Percentiles rank a stretch among this genome's conserved stretches.
Conservation (phyloP, 176 grass and related monocot species). For the Juncus inflexus region DNA sequence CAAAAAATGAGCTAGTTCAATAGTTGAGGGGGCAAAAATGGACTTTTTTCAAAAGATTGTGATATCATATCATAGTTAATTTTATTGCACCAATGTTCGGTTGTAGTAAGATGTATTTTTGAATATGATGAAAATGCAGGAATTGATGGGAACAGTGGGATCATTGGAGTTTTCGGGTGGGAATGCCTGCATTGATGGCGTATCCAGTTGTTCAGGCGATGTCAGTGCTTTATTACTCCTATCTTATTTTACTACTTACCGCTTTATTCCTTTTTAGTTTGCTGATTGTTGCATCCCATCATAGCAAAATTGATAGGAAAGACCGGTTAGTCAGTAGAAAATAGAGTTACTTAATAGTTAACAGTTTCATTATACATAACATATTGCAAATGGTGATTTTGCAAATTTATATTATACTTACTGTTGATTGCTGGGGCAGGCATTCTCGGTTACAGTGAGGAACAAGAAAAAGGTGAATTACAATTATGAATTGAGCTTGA, state of each 20-base stretch:
- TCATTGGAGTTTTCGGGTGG: conserved; percentile 68
- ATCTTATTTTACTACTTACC: not conserved
- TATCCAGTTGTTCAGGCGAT: conserved; percentile 85
- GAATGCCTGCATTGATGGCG: conserved; percentile 74
- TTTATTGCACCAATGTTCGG: not conserved
- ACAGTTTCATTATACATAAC: not conserved
- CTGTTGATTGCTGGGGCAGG: conserved; percentile 33
- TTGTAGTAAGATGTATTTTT: not conserved
- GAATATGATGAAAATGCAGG: conserved; percentile 31
- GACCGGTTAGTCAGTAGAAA: no score
- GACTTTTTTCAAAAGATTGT: no score
- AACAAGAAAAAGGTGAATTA: conserved; percentile 97
- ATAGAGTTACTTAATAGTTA: not conserved
- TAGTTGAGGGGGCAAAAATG: no score
- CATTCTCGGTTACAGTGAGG: conserved; percentile 73
- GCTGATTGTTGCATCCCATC: no score
- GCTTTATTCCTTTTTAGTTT: not conserved
- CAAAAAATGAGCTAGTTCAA: no score
- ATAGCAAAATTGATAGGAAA: no score
- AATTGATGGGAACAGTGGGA: conserved; percentile 62
- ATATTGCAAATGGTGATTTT: conserved; percentile 9
- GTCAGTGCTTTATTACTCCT: conserved; percentile 36
- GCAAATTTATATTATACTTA: not conserved
- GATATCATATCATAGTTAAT: not conserved
- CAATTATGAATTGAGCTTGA: conserved; percentile 82